Evolutionary conservation across 2,329 filamentous ascomycete species (phyloP).

Genomic region (Macrophomina phaseolina): DNA sequence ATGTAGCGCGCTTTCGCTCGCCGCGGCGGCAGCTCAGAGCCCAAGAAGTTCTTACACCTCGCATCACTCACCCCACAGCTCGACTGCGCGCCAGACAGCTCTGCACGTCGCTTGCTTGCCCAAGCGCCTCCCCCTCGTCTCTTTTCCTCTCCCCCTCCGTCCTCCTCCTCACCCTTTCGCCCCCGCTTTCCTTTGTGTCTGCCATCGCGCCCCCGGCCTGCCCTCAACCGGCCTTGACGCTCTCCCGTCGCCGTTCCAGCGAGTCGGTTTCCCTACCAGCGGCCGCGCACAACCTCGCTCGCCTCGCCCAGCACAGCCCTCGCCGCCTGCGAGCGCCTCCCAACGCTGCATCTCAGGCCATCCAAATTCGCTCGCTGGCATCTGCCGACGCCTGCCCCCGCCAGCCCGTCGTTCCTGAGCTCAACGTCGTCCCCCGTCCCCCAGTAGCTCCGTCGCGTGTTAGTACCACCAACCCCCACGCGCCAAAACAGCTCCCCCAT

Average conservation of each 20-base stretch:
- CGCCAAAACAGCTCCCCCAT: slow-evolving; percentile 20
- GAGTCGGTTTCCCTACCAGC: slow-evolving; percentile 25
- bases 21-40: slow-evolving; percentile 18
- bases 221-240: slow-evolving; percentile 26
- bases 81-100: slow-evolving; percentile 27
- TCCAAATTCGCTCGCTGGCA: slow-evolving; percentile 6
- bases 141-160: slow-evolving; percentile 33
- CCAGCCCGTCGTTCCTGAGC: background rate
- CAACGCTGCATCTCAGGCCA: slow-evolving; percentile 2
- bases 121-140: slow-evolving; percentile 24
- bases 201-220: background rate
- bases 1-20: slow-evolving; percentile 22
- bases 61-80: slow-evolving; percentile 28
- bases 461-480: slow-evolving; percentile 27
- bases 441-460: slow-evolving; percentile 19
- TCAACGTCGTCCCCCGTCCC: slow-evolving; percentile 10
- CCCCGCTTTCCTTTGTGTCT: slow-evolving; percentile 35
- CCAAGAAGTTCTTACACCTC: slow-evolving; percentile 24
- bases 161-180: slow-evolving; percentile 40
- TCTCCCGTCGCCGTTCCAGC: slow-evolving; percentile 23
- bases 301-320: slow-evolving; percentile 21
- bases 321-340: background rate
- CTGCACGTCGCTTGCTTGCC: slow-evolving; percentile 25
- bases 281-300: slow-evolving; percentile 23
- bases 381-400: slow-evolving; percentile 1